Conservation (phyloP, 441 rosid species). For the Dalechampia spathulata region DNA sequence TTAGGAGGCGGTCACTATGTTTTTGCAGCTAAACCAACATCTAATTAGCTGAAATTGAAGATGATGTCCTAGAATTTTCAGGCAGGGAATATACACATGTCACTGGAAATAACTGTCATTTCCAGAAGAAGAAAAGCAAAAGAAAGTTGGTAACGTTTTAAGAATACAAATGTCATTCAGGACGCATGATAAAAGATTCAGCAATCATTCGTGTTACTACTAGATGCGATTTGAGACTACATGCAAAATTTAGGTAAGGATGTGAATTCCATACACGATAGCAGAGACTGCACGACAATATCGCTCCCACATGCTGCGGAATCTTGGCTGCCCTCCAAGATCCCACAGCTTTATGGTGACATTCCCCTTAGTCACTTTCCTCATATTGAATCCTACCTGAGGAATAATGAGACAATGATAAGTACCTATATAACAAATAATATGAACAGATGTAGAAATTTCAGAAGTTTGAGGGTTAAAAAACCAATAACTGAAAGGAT, state of each 20-base stretch:
- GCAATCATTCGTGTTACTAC: not conserved
- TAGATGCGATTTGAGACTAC: slow-evolving; percentile 13
- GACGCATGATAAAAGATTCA: not conserved
- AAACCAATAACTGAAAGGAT: not conserved
- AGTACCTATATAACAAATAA: not conserved
- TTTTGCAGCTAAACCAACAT: not conserved
- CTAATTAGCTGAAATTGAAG: not conserved
- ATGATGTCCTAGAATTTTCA: not conserved
- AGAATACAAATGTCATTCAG: not conserved
- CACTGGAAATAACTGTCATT: no score
- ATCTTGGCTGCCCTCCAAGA: slow-evolving; percentile 97
- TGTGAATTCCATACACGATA: slow-evolving; percentile 42
- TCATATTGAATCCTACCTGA: slow-evolving; percentile 92
- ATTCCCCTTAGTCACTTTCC: slow-evolving; percentile 89
- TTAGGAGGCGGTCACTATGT: not conserved
- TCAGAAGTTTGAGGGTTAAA: not conserved
- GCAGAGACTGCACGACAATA: slow-evolving; percentile 74
- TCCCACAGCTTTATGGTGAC: slow-evolving; percentile 97
- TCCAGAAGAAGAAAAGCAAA: not conserved
- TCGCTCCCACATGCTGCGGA: slow-evolving; percentile 96
- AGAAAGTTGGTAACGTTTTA: not conserved
- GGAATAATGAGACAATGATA: not conserved
- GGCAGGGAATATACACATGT: no score
- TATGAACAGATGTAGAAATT: not conserved
- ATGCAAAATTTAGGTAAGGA: not conserved